phyloP scores from a whole-genome alignment of 176 grass and related monocot species.

The Puccinellia tenuiflora region DNA sequence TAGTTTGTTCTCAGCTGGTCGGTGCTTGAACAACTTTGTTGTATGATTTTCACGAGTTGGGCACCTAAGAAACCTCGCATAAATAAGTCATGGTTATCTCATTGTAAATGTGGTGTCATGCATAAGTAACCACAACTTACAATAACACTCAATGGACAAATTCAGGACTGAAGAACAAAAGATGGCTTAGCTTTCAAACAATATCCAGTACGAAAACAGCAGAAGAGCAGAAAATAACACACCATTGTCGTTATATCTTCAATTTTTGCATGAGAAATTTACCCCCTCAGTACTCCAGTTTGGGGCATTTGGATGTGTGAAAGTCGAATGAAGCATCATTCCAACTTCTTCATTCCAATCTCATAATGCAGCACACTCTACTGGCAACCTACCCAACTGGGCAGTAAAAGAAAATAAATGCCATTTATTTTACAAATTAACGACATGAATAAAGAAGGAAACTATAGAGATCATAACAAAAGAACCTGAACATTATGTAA shows the following conservation, averaged over 20 bases:
- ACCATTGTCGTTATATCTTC: constrained; percentile 13
- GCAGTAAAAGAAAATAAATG: background rate
- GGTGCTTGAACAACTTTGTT: no score
- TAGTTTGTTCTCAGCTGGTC: no score
- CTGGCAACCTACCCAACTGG: constrained; percentile 11
- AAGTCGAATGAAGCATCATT: constrained; percentile 30
- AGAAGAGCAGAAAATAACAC: background rate
- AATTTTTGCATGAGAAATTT: constrained; percentile 26
- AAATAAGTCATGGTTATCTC: no score
- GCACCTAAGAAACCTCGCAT: no score
- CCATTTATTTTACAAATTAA: background rate
- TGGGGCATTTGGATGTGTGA: constrained; percentile 6
- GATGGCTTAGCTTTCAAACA: background rate
- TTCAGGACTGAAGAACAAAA: background rate
- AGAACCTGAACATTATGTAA: background rate
- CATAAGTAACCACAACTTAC: background rate
- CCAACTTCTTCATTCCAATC: constrained; percentile 19
- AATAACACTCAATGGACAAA: background rate
- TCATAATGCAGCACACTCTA: background rate
- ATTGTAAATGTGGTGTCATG: background rate
- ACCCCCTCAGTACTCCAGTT: constrained; percentile 29
- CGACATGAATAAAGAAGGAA: background rate
- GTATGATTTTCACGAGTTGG: no score
- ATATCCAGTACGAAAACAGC: background rate
- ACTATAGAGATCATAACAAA: background rate